Conservation (phyloP, 495 filamentous ascomycete genomes). For the Chaetomium cochliodes region DNA sequence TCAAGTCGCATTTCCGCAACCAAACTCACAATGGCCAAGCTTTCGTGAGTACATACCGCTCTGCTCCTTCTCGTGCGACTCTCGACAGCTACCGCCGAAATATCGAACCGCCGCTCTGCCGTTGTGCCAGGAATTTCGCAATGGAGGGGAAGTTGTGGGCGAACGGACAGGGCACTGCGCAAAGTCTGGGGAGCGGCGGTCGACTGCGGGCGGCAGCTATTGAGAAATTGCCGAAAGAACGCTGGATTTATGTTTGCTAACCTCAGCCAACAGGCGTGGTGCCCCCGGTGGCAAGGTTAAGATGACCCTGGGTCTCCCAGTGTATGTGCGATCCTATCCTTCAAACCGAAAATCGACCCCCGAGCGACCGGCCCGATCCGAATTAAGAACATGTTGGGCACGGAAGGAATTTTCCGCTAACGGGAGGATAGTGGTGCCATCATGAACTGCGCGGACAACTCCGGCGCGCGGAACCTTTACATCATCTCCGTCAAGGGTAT, state of each 20-base stretch:
- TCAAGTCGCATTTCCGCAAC: slow-evolving; percentile 38
- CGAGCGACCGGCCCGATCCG: slow-evolving; percentile 15
- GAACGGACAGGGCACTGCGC: background rate
- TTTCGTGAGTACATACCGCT: slow-evolving; percentile 44
- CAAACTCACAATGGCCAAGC: slow-evolving; percentile 51
- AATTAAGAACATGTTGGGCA: slow-evolving; percentile 1
- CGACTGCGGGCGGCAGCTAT: background rate
- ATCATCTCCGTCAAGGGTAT: slow-evolving; percentile 99
- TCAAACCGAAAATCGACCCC: slow-evolving; percentile 11
- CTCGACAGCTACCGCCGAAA: slow-evolving; percentile 11
- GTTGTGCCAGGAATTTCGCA: background rate
- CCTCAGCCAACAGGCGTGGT: slow-evolving; percentile 63
- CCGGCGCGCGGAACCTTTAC: slow-evolving; percentile 97
- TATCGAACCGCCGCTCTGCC: slow-evolving; percentile 12
- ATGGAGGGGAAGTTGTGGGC: slow-evolving; percentile 15
- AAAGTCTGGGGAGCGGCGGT: slow-evolving; percentile 6
- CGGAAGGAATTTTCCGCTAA: slow-evolving; percentile 24
- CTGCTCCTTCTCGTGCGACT: slow-evolving; percentile 9
- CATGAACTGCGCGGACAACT: slow-evolving; percentile 98
- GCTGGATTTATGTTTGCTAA: slow-evolving; percentile 22
- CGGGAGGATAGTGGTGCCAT: slow-evolving; percentile 73
- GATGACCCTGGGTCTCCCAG: slow-evolving; percentile 99
- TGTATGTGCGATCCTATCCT: slow-evolving; percentile 64
- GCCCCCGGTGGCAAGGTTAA: slow-evolving; percentile 99
- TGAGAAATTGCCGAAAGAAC: background rate